These are phyloP conservation scores for Lagenaria siceraria DNA, from an alignment of 306 rosid species.

Conservation along the genomic window DNA sequence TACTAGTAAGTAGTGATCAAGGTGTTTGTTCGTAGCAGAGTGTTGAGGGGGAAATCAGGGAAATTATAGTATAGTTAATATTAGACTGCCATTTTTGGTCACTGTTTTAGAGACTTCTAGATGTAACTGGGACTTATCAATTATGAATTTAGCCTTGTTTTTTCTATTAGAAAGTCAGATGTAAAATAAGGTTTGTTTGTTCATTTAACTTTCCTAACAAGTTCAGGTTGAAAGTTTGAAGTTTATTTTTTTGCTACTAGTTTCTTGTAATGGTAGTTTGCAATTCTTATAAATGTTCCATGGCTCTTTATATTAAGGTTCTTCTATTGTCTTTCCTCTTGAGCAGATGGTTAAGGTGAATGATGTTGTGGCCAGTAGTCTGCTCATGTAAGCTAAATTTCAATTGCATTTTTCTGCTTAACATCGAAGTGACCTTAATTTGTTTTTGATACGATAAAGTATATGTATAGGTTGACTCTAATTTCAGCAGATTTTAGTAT, in stretches of 20 bases:
- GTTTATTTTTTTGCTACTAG: neutral
- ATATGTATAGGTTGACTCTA: neutral
- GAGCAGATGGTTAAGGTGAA: neutral
- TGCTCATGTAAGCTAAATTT: neutral
- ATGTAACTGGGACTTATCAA: neutral
- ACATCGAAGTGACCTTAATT: neutral
- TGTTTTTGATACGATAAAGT: neutral
- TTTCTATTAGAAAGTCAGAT: neutral
- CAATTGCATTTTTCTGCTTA: neutral
- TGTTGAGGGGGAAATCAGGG: neutral
- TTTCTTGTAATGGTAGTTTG: neutral
- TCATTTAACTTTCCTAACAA: neutral
- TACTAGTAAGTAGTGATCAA: neutral
- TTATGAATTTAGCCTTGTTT: neutral
- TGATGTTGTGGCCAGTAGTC: neutral
- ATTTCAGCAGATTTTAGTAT: neutral
- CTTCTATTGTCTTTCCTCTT: neutral
- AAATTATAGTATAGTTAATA: neutral
- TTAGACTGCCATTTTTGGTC: neutral
- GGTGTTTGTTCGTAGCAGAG: neutral
- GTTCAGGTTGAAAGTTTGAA: neutral
- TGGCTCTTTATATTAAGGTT: neutral
- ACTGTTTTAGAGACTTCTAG: neutral
- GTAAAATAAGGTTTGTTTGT: neutral
- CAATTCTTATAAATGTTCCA: neutral